A percentile compares a stretch with the other conserved stretches of the same genome.
Conservation (phyloP, 1,284 basidiomycete genomes). For the Meira miltonrushii region DNA sequence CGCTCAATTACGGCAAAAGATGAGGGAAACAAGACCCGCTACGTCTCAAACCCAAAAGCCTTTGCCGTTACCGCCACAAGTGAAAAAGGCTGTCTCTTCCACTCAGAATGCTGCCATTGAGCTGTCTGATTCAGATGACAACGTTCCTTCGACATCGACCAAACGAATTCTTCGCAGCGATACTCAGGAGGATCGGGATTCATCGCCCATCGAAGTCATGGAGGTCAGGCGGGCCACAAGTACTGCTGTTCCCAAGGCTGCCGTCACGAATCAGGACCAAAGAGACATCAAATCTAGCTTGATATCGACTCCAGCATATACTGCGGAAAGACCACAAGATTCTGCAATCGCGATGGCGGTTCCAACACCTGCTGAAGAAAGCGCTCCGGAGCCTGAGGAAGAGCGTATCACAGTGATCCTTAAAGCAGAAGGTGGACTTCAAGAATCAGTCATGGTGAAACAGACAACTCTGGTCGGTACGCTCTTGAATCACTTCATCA, state of each 20-base stretch:
- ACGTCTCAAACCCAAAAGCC: too few relatives aligned
- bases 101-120: not conserved
- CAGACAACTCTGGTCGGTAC: not conserved
- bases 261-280: not conserved
- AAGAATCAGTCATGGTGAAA: not conserved
- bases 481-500: constrained; percentile 1
- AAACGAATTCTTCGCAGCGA: not conserved
- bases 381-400: not conserved
- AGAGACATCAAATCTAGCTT: not conserved
- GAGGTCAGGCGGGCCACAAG: not conserved
- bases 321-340: too few relatives aligned
- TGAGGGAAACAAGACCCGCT: too few relatives aligned
- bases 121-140: not conserved
- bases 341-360: too few relatives aligned
- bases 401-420: not conserved
- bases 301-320: too few relatives aligned
- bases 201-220: not conserved
- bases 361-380: not conserved
- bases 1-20: too few relatives aligned
- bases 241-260: not conserved
- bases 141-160: not conserved
- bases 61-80: too few relatives aligned
- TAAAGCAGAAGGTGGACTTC: not conserved
- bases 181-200: not conserved
- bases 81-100: too few relatives aligned